Conservation (phyloP, 768 basidiomycete genomes). For the Agaricus subrufescens region DNA sequence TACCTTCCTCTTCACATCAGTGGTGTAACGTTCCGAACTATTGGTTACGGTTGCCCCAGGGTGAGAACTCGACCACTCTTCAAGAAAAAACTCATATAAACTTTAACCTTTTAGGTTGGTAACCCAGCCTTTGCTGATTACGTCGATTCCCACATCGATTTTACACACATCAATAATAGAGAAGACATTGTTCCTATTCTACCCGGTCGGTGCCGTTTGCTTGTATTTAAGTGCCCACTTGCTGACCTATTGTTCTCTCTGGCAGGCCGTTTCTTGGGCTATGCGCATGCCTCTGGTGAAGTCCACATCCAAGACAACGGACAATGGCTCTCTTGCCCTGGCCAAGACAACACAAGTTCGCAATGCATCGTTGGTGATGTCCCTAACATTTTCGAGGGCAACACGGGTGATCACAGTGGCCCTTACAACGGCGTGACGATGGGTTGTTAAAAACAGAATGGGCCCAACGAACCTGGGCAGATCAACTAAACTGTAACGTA, state of each 20-base stretch:
- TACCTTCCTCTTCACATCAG: conserved; percentile 10
- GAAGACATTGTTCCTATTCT: conserved; percentile 13
- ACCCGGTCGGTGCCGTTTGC: conserved; percentile 15
- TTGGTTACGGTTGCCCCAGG: conserved; percentile 19
- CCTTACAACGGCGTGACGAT: conserved; percentile 10
- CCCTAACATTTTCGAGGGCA: conserved; percentile 7
- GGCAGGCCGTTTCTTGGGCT: conserved; percentile 40
- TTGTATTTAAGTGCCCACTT: neutral
- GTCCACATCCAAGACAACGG: conserved; percentile 30
- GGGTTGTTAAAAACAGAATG: conserved; percentile 1
- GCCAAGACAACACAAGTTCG: conserved; percentile 20
- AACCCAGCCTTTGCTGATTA: conserved; percentile 57
- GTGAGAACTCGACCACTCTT: conserved; percentile 19
- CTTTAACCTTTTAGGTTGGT: conserved; percentile 25
- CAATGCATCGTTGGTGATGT: conserved; percentile 20
- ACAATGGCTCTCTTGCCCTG: conserved; percentile 24
- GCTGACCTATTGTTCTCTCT: conserved; percentile 41
- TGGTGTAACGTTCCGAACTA: conserved; percentile 5
- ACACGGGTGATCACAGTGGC: conserved; percentile 4
- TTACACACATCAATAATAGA: conserved; percentile 55
- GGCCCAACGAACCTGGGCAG: neutral
- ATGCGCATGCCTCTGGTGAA: conserved; percentile 35
- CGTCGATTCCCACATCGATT: conserved; percentile 38
- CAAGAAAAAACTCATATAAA: too few species aligned
- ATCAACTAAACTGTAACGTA: neutral